Base-by-base conservation (phyloP, 2,329 filamentous ascomycete genomes). In the Davidsoniella neocaledoniae region DNA sequence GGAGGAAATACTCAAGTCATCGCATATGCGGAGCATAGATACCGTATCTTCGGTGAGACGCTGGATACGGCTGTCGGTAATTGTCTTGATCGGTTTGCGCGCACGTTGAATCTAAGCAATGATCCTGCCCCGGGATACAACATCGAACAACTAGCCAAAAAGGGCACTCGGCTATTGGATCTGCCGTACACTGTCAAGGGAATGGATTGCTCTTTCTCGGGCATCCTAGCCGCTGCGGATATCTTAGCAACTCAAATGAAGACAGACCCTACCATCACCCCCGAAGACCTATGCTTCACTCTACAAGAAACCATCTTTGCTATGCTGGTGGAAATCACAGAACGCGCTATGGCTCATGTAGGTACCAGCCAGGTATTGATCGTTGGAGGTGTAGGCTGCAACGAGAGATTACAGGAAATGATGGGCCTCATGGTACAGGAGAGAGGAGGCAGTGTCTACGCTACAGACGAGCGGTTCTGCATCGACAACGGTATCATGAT, bases 401-500 rank as follows among this genome's bases (percentile, higher is more conserved):
- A 98, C 62, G 82, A 94, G 68, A 76, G 91, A 3, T 63, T 98
- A 57, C 91, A 98, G 68, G 79, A 94, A 59, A 98, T 98, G 91
- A 98, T 98, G 91, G 88, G 86, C 14, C 71, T 83, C 43, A 98
- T 98, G 91, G 90, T 88, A 14, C 71, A 71, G 42, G 88, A 94
- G 63, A 71, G 91, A 37, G 86, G 87, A 48, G 91, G 91, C 3
- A 88, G 79, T 59, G 86, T 96, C 3, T 95, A 84, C 66, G 88
- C 91, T 21, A 96, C 90, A 0, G 91, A 98, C 62, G 91, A 98
- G 70, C 74, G 91, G 43, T 98, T 94, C 63, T 98, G 91, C 63
- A 98, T 98, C 58, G 91, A 98, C 65, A 98, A 98, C 59, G 91
- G 91, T 45, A 96, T 98, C 61, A 98, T 98, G 91, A 98, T 98